These are phyloP conservation scores for Talaromyces albobiverticillius DNA, from an alignment of 2,329 filamentous ascomycete species.

Conservation along the genomic window DNA sequence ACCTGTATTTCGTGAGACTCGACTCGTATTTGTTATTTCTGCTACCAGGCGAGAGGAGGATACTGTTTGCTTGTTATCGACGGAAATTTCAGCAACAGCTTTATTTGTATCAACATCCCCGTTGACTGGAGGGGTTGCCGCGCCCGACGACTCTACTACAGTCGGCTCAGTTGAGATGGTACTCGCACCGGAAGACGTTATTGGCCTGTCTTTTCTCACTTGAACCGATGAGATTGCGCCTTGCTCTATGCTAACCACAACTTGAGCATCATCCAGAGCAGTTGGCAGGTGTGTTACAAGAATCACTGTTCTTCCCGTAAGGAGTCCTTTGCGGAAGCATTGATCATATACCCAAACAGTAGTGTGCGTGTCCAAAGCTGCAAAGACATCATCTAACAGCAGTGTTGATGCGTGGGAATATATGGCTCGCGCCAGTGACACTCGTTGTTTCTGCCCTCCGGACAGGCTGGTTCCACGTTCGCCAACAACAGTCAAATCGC, in stretches of 20 bases:
- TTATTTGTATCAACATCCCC: not conserved
- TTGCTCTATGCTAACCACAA: conserved; percentile 19
- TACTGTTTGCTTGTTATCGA: conserved; percentile 7
- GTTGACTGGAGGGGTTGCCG: not conserved
- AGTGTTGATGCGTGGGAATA: conserved; percentile 75
- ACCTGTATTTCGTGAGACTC: conserved; percentile 25
- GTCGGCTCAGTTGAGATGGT: conserved; percentile 6
- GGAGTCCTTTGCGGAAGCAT: conserved; percentile 57
- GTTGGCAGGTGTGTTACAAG: conserved; percentile 52
- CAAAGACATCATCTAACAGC: conserved; percentile 84
- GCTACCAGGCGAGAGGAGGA: conserved; percentile 17
- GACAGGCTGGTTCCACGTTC: conserved; percentile 69
- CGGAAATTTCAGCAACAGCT: not conserved
- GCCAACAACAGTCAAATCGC: conserved; percentile 67
- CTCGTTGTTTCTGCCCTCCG: conserved; percentile 78
- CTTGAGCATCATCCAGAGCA: conserved; percentile 23
- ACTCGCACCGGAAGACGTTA: conserved; percentile 7
- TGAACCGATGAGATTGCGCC: conserved; percentile 19
- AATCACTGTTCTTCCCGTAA: conserved; percentile 54
- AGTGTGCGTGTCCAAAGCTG: conserved; percentile 73
- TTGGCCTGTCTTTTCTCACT: conserved; percentile 9
- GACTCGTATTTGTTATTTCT: conserved; percentile 23
- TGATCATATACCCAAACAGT: conserved; percentile 55
- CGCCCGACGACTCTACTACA: conserved; percentile 2
- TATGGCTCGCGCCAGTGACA: conserved; percentile 75